Conservation (phyloP, 2,329 filamentous ascomycete genomes). For the Chaetomium sp. region DNA sequence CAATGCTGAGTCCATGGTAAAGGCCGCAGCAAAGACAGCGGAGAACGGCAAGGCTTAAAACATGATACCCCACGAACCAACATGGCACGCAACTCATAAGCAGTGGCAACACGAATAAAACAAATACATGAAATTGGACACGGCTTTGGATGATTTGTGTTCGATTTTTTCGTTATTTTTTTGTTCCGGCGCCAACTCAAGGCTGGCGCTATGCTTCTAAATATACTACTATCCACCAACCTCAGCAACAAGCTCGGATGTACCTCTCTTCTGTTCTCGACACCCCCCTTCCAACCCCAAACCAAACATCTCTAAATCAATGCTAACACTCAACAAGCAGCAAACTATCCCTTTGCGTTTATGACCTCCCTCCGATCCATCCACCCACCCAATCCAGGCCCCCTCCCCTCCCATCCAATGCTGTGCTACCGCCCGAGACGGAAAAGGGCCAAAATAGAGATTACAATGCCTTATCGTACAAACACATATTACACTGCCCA, state of each 20-base stretch:
- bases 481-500: conserved; percentile 16
- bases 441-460: conserved; percentile 1
- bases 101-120: background rate
- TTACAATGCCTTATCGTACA: conserved; percentile 19
- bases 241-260: background rate
- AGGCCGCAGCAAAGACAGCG: background rate
- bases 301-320: conserved; percentile 4
- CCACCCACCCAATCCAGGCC: conserved; percentile 7
- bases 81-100: background rate
- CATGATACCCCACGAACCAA: background rate
- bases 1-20: background rate
- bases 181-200: background rate
- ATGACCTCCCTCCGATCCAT: conserved; percentile 1
- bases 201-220: background rate
- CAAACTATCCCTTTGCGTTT: conserved; percentile 17
- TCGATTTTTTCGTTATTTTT: background rate
- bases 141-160: background rate
- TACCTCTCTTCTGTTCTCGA: background rate
- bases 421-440: background rate
- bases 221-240: background rate
- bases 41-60: background rate
- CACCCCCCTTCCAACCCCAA: background rate
- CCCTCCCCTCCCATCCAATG: conserved; percentile 5
- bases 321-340: conserved; percentile 16
- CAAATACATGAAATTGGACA: background rate